Evolutionary conservation across 2,329 filamentous ascomycete genomes (phyloP).

Genomic region (Cladosporium sp.): DNA sequence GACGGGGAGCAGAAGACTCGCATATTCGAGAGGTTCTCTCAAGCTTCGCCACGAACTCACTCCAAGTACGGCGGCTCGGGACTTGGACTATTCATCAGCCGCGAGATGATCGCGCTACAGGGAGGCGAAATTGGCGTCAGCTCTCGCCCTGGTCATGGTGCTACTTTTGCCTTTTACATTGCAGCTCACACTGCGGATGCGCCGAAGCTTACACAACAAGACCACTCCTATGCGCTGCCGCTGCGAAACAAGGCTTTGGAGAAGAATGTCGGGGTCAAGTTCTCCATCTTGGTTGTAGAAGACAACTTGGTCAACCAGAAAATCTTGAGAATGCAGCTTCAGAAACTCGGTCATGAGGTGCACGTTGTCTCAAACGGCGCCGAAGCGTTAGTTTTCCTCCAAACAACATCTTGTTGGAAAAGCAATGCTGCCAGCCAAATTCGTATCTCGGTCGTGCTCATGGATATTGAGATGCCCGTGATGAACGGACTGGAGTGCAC

Average conservation of each 20-base stretch:
- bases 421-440: conserved; percentile 7
- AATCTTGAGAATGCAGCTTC: conserved; percentile 38
- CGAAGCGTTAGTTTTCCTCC: conserved; percentile 34
- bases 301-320: conserved; percentile 41
- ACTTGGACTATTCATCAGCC: conserved; percentile 65
- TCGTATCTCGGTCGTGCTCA: conserved; percentile 52
- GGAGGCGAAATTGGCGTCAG: conserved; percentile 66
- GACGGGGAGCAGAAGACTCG: conserved; percentile 35
- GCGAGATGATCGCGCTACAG: conserved; percentile 63
- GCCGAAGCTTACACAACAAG: neutral
- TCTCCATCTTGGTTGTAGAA: conserved; percentile 25
- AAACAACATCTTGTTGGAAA: conserved; percentile 21
- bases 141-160: conserved; percentile 55
- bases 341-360: conserved; percentile 34
- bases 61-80: conserved; percentile 67
- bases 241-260: too few relatives aligned
- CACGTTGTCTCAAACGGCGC: conserved; percentile 36
- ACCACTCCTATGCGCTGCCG: too few relatives aligned
- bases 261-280: neutral
- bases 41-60: conserved; percentile 63
- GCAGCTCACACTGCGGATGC: conserved; percentile 33
- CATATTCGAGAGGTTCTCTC: conserved; percentile 66
- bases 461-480: conserved; percentile 78
- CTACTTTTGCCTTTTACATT: conserved; percentile 65
- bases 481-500: conserved; percentile 76